These are phyloP conservation scores for Boletellus dicymbophilus DNA, from an alignment of 1,284 basidiomycete species.

Conservation along the genomic window DNA sequence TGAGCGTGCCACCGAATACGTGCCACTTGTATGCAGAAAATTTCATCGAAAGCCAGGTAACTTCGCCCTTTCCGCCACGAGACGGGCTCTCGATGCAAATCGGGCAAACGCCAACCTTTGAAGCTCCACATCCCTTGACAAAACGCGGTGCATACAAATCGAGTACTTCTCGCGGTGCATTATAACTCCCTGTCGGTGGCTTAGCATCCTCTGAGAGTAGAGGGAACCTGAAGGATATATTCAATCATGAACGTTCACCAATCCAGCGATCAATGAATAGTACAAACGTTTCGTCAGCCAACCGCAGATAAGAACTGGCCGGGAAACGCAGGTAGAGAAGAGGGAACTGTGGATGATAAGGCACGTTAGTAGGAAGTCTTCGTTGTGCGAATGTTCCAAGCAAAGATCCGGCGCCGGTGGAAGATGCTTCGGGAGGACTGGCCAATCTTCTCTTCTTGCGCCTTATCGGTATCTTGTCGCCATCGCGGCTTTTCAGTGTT, in stretches of 20 bases:
- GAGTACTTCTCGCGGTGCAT: constrained; percentile 52
- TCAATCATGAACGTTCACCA: not conserved
- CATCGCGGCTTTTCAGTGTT: constrained; percentile 5
- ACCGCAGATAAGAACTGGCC: constrained; percentile 51
- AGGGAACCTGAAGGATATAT: constrained; percentile 29
- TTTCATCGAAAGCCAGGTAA: constrained; percentile 75
- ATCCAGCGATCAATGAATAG: not conserved
- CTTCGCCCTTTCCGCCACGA: constrained; percentile 65
- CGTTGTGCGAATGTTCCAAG: constrained; percentile 32
- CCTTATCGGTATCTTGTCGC: constrained; percentile 8
- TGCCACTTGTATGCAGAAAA: constrained; percentile 82
- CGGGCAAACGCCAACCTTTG: constrained; percentile 78
- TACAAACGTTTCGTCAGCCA: constrained; percentile 31
- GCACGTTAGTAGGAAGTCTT: constrained; percentile 48
- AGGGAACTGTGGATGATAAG: constrained; percentile 48
- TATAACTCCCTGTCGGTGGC: constrained; percentile 54
- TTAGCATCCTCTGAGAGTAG: constrained; percentile 35
- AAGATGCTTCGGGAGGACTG: not conserved
- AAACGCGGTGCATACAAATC: constrained; percentile 82
- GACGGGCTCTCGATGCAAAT: constrained; percentile 64
- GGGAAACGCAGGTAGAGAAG: constrained; percentile 70
- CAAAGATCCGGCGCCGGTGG: constrained; percentile 1
- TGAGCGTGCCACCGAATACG: constrained; percentile 11
- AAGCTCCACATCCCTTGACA: constrained; percentile 65
- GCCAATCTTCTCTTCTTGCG: constrained; percentile 13